These are phyloP conservation scores for Pittosporum tobira DNA, from an alignment of 129 eudicot species.

Conservation along the genomic window DNA sequence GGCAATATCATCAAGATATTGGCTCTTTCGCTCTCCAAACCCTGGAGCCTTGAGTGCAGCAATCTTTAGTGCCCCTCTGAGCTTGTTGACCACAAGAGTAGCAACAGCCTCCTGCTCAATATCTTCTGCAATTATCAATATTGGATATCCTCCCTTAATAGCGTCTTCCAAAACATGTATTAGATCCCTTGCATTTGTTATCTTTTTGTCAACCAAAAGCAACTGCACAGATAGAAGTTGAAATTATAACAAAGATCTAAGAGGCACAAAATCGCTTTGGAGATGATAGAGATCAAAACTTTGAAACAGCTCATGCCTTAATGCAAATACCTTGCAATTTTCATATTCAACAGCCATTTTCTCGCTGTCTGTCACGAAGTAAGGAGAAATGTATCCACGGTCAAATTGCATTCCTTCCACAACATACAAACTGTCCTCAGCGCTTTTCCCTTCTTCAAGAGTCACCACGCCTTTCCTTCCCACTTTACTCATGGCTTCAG, in stretches of 20 bases:
- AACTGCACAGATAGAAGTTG: slow-evolving; percentile 19
- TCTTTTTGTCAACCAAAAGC: slow-evolving; percentile 37
- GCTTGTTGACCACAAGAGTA: slow-evolving; percentile 67
- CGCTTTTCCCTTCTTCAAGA: slow-evolving; percentile 63
- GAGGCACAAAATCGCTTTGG: not conserved
- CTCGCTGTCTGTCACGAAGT: slow-evolving; percentile 51
- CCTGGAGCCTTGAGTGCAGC: slow-evolving; percentile 70
- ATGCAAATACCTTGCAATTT: slow-evolving; percentile 43
- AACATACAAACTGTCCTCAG: slow-evolving; percentile 50
- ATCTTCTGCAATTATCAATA: slow-evolving; percentile 60
- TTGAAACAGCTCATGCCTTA: not conserved
- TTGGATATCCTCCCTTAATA: slow-evolving; percentile 45
- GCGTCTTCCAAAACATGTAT: slow-evolving; percentile 66
- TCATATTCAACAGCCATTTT: slow-evolving; percentile 53
- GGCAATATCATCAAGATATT: slow-evolving; percentile 73
- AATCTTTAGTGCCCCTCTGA: slow-evolving; percentile 50
- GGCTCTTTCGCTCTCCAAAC: slow-evolving; percentile 59
- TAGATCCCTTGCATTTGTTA: slow-evolving; percentile 66
- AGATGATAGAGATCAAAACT: not conserved
- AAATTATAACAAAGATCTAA: not conserved
- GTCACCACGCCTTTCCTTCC: slow-evolving; percentile 81
- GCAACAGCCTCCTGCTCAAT: slow-evolving; percentile 76
- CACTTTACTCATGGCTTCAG: slow-evolving; percentile 74
- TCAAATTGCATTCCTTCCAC: slow-evolving; percentile 99
- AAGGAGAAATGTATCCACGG: slow-evolving; percentile 88